Conservation (phyloP, 345 rosid genomes). For the Diplotaxis tenuifolia region DNA sequence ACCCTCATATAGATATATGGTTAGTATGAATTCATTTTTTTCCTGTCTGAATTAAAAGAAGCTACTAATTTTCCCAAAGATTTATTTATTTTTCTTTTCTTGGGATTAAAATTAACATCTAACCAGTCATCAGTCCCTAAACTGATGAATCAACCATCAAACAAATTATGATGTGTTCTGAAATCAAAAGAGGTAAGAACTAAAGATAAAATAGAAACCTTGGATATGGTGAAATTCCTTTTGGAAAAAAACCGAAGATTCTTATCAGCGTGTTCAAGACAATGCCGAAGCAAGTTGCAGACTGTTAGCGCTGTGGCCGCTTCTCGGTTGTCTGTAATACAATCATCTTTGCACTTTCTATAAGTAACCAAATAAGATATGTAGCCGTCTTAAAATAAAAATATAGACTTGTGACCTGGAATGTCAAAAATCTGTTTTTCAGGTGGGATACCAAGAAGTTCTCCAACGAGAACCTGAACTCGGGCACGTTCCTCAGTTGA, state of each 20-base stretch:
- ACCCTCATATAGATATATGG: not conserved
- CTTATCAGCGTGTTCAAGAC: conserved; percentile 79
- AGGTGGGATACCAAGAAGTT: conserved; percentile 68
- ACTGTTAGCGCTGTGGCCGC: conserved; percentile 51
- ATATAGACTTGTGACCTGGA: conserved; percentile 50
- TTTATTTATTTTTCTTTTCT: not conserved
- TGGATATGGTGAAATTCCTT: conserved; percentile 33
- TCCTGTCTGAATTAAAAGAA: not conserved
- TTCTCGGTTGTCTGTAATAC: conserved; percentile 52
- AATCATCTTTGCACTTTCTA: conserved; percentile 18
- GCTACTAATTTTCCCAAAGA: not conserved
- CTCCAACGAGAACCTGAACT: conserved; percentile 55
- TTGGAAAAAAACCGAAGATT: conserved; percentile 43
- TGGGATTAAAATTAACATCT: not conserved
- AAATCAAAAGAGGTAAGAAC: not conserved
- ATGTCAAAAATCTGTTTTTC: conserved; percentile 71
- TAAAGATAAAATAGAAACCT: conserved; percentile 40
- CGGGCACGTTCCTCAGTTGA: conserved; percentile 53
- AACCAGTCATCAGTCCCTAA: not conserved
- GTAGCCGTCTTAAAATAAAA: not conserved
- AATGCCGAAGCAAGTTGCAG: conserved; percentile 61
- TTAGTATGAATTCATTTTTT: not conserved
- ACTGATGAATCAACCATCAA: not conserved
- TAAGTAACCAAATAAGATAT: not conserved
- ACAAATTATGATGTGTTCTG: conserved; percentile 1